phyloP scores from a whole-genome alignment of 2,329 filamentous ascomycete genomes.

The Grosmannia huntii region DNA sequence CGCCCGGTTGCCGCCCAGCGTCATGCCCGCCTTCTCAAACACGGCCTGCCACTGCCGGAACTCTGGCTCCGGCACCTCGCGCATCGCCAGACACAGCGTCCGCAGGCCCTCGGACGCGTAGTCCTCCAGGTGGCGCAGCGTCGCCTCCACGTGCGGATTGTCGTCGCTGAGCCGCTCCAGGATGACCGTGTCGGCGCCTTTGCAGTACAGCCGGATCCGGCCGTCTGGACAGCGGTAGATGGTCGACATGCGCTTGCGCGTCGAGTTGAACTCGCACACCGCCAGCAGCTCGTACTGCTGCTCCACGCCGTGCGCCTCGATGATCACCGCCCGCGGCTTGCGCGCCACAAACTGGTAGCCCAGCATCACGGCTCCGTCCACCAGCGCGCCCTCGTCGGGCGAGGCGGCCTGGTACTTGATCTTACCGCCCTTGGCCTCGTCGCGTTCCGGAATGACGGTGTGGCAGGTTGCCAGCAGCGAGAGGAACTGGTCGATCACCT shows the following conservation, averaged over 20 bases:
- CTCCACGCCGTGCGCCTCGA: slow-evolving; percentile 59
- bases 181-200: slow-evolving; percentile 96
- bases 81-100: slow-evolving; percentile 88
- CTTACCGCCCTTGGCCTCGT: slow-evolving; percentile 59
- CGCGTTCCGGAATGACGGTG: slow-evolving; percentile 88
- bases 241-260: slow-evolving; percentile 92
- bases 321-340: slow-evolving; percentile 78
- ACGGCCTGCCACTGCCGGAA: slow-evolving; percentile 78
- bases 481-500: slow-evolving; percentile 65
- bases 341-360: slow-evolving; percentile 86
- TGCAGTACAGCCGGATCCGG: slow-evolving; percentile 86
- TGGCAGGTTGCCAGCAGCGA: slow-evolving; percentile 81
- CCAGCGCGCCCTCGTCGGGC: slow-evolving; percentile 91
- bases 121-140: slow-evolving; percentile 89
- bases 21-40: slow-evolving; percentile 79
- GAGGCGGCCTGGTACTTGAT: slow-evolving; percentile 99
- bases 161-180: slow-evolving; percentile 75
- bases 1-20: slow-evolving; percentile 79
- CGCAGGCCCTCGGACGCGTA: slow-evolving; percentile 93
- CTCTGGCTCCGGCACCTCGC: slow-evolving; percentile 81
- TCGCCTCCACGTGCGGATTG: slow-evolving; percentile 80
- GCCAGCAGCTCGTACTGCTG: slow-evolving; percentile 82
- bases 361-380: slow-evolving; percentile 74
- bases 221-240: slow-evolving; percentile 95
- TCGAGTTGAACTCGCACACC: slow-evolving; percentile 99